Conservation (phyloP, 2,329 filamentous ascomycete species). For the Claviceps cyperi region DNA sequence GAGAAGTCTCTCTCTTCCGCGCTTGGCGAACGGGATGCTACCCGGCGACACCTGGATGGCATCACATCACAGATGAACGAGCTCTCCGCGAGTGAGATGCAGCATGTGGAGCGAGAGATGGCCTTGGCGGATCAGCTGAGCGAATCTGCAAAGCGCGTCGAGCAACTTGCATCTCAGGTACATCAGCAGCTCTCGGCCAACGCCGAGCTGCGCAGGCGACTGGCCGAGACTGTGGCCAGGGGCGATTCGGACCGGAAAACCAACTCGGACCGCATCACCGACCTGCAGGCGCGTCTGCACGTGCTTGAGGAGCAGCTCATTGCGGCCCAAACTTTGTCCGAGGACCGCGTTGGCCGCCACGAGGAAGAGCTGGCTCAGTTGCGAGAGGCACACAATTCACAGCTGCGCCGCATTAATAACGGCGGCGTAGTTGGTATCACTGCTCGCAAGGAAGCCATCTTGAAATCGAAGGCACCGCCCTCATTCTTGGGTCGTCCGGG, state of each 20-base stretch:
- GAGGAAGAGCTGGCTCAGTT: constrained; percentile 71
- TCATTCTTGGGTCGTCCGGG: constrained; percentile 21
- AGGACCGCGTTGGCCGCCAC: constrained; percentile 68
- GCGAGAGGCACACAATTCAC: constrained; percentile 60
- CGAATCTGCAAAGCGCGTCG: constrained; percentile 61
- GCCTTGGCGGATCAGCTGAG: constrained; percentile 55
- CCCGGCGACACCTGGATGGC: constrained; percentile 46
- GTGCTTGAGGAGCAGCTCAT: constrained; percentile 73
- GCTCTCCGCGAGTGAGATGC: constrained; percentile 40
- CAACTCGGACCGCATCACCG: constrained; percentile 69
- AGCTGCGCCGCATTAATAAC: constrained; percentile 61
- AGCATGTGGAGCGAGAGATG: constrained; percentile 44
- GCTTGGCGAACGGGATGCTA: constrained; percentile 58
- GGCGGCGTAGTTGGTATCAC: constrained; percentile 16
- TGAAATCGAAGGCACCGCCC: constrained; percentile 16
- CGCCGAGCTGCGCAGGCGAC: constrained; percentile 55
- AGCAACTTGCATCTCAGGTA: constrained; percentile 66
- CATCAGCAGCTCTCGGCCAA: constrained; percentile 70
- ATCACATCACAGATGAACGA: constrained; percentile 48
- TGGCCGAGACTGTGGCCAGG: constrained; percentile 65
- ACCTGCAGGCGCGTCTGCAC: constrained; percentile 68
- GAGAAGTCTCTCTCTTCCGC: constrained; percentile 55
- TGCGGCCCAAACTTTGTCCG: constrained; percentile 68
- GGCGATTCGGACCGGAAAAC: constrained; percentile 72
- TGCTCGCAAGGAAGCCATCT: constrained; percentile 18